Conservation (phyloP, 2,329 filamentous ascomycete genomes). For the Teratosphaeria zuluensis region DNA sequence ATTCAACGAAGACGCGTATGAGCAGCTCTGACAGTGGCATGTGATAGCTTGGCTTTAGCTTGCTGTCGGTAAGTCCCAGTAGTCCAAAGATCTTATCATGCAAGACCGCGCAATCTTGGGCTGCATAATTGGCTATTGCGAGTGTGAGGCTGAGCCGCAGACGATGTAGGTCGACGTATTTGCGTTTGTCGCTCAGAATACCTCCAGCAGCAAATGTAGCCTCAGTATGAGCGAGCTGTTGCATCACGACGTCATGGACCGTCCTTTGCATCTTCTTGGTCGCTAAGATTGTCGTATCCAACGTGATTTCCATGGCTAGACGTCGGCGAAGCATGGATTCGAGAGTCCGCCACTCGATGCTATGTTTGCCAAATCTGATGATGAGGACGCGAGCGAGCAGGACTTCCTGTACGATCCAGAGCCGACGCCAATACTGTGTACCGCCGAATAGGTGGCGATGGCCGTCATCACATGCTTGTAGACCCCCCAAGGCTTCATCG, state of each 20-base stretch:
- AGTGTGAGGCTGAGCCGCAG: not conserved
- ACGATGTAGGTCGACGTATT: not conserved
- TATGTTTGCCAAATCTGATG: not conserved
- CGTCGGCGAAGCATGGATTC: not conserved
- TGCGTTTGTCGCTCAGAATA: not conserved
- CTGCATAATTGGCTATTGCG: not conserved
- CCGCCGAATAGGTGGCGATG: not conserved
- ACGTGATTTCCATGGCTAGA: not conserved
- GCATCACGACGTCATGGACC: not conserved
- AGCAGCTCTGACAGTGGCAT: not conserved
- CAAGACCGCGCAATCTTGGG: not conserved
- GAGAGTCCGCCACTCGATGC: not conserved
- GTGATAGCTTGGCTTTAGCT: not conserved
- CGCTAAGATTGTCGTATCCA: not conserved
- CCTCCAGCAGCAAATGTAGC: not conserved
- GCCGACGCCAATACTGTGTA: not conserved
- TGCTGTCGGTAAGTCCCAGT: not conserved
- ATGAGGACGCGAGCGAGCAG: not conserved
- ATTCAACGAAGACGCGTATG: not conserved
- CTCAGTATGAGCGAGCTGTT: not conserved
- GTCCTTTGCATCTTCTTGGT: not conserved
- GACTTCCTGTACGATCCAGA: not conserved
- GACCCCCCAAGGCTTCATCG: not conserved
- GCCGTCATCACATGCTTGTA: not conserved
- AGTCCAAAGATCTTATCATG: not conserved